These are phyloP conservation scores for Tolypocladium nubicola DNA, from an alignment of 2,329 filamentous ascomycete species.

Conservation along the genomic window DNA sequence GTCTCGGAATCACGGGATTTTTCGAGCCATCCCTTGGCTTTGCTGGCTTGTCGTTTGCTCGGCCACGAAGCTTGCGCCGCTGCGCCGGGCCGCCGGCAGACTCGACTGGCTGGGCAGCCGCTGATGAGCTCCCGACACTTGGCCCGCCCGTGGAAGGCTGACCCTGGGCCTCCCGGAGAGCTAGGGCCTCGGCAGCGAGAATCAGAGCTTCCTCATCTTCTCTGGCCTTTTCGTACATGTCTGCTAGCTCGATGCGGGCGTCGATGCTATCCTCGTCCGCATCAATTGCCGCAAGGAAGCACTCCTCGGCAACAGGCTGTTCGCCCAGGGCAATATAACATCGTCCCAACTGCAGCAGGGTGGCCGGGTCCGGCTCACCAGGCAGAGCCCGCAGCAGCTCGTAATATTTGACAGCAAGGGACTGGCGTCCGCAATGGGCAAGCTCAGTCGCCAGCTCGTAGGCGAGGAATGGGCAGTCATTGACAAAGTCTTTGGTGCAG, in stretches of 20 bases:
- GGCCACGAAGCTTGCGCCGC: background rate
- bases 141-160: constrained; percentile 4
- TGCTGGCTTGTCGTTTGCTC: background rate
- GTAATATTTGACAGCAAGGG: constrained; percentile 43
- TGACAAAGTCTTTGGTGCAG: constrained; percentile 34
- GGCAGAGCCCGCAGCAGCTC: constrained; percentile 39
- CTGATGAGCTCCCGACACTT: background rate
- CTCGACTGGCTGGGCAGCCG: constrained; percentile 1
- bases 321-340: constrained; percentile 59
- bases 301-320: constrained; percentile 61
- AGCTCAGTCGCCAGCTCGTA: constrained; percentile 50
- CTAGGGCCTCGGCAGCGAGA: constrained; percentile 64
- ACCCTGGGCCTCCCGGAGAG: constrained; percentile 42
- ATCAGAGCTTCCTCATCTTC: constrained; percentile 68
- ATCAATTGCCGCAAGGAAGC: constrained; percentile 64
- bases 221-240: constrained; percentile 69
- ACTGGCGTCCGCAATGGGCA: constrained; percentile 13
- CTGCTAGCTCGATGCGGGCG: constrained; percentile 68
- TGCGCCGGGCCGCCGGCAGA: background rate
- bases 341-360: constrained; percentile 46
- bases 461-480: constrained; percentile 69
- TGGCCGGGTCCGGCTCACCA: constrained; percentile 38
- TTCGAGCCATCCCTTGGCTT: background rate
- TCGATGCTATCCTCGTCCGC: constrained; percentile 63
- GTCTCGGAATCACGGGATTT: constrained; percentile 16